Conservation (phyloP, 2,329 filamentous ascomycete species). For the Cladorrhinum sp. region DNA sequence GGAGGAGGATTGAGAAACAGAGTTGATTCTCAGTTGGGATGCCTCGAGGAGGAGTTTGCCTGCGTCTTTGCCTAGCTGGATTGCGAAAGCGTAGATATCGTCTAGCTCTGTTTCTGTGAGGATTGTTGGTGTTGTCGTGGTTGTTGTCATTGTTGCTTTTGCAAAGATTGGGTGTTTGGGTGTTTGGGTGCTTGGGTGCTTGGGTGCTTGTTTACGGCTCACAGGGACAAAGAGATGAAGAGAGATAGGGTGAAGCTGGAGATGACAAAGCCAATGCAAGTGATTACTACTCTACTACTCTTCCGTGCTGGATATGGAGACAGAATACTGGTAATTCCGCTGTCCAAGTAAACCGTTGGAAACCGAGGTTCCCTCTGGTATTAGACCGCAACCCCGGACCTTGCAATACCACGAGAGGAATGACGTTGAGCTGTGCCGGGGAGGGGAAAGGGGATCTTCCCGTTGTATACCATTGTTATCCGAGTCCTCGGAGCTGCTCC, state of each 20-base stretch:
- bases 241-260: too few relatives aligned
- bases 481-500: not conserved
- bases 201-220: not conserved
- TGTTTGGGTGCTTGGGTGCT: not conserved
- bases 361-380: conserved; percentile 10
- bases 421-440: too few relatives aligned
- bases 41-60: conserved; percentile 65
- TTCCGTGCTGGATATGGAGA: not conserved
- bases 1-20: conserved; percentile 30
- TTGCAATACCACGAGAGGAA: not conserved
- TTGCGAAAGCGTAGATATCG: conserved; percentile 67
- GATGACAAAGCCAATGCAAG: too few relatives aligned
- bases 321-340: not conserved
- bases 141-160: conserved; percentile 2
- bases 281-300: too few relatives aligned
- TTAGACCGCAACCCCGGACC: not conserved
- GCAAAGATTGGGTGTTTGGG: not conserved
- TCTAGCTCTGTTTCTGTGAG: conserved; percentile 50
- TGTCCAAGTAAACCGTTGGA: conserved; percentile 11
- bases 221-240: too few relatives aligned
- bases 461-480: not conserved
- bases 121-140: not conserved
- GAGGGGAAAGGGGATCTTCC: not conserved
- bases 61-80: conserved; percentile 67
- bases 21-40: conserved; percentile 52